Conservation (phyloP, 306 rosid genomes). For the Ormosia emarginata region DNA sequence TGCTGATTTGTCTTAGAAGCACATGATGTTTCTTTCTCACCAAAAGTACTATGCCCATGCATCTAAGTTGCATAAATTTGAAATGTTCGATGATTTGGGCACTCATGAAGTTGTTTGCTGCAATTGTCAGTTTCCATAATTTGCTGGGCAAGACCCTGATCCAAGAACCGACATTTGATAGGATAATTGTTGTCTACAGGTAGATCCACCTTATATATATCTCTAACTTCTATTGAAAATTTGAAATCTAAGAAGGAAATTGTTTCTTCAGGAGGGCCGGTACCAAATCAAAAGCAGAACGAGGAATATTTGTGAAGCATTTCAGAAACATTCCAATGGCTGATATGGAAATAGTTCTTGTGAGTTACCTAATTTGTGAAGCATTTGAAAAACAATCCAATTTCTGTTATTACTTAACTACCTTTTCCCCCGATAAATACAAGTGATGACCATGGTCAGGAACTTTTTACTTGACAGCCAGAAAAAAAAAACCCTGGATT, state of each 20-base stretch:
- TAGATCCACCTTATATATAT: slow-evolving; percentile 26
- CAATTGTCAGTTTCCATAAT: slow-evolving; percentile 49
- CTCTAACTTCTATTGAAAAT: slow-evolving; percentile 1
- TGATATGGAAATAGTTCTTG: slow-evolving; percentile 97
- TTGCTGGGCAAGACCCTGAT: slow-evolving; percentile 68
- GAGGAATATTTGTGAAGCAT: slow-evolving; percentile 91
- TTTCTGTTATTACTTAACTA: slow-evolving; percentile 49
- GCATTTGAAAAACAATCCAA: slow-evolving; percentile 51
- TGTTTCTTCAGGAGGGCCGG: slow-evolving; percentile 62
- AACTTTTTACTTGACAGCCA: slow-evolving; percentile 61
- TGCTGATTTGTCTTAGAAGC: neutral
- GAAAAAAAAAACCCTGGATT: slow-evolving; percentile 97
- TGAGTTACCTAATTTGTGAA: slow-evolving; percentile 56
- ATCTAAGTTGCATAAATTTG: slow-evolving; percentile 7
- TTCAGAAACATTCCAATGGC: slow-evolving; percentile 96
- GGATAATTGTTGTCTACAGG: slow-evolving; percentile 95
- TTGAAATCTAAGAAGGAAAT: slow-evolving; percentile 35
- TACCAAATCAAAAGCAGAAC: slow-evolving; percentile 48
- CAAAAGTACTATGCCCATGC: neutral
- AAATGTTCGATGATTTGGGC: neutral
- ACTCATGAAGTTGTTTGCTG: slow-evolving; percentile 24
- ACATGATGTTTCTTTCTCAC: slow-evolving; percentile 2
- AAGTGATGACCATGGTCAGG: slow-evolving; percentile 23
- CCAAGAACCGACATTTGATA: slow-evolving; percentile 96
- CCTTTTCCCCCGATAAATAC: slow-evolving; percentile 7